Conservation (phyloP, 106 monocot genomes). For the Platanthera zijinensis region DNA sequence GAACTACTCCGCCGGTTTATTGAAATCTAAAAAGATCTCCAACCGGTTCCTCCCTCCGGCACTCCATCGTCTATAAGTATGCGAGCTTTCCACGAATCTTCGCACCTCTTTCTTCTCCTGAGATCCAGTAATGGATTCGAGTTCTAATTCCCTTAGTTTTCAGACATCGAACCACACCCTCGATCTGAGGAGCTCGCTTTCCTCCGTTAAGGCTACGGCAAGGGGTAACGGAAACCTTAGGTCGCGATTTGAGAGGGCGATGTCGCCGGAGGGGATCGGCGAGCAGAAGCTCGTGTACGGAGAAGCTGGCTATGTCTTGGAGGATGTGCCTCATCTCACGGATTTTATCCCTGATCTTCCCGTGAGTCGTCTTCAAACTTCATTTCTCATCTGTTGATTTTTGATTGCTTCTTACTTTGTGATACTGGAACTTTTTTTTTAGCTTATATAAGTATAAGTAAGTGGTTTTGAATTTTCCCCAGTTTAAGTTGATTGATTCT, state of each 20-base stretch:
- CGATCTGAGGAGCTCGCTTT: slow-evolving; percentile 10
- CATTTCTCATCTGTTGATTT: background rate
- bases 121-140: background rate
- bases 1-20: background rate
- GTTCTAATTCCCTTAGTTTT: background rate
- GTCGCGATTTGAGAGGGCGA: background rate
- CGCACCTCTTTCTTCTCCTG: background rate
- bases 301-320: slow-evolving; percentile 55
- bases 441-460: background rate
- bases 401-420: background rate
- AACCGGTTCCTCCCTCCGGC: too few relatives aligned
- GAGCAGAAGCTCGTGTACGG: slow-evolving; percentile 33
- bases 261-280: slow-evolving; percentile 14
- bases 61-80: slow-evolving; percentile 2
- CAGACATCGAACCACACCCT: background rate
- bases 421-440: background rate
- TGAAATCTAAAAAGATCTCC: background rate
- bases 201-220: background rate
- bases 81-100: background rate
- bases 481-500: background rate
- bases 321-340: slow-evolving; percentile 69
- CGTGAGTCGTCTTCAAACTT: slow-evolving; percentile 15
- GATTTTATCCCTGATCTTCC: slow-evolving; percentile 49
- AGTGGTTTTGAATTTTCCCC: background rate
- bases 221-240: background rate